A percentile compares a stretch with the other conserved stretches of the same genome.
Conservation (phyloP, 2,329 filamentous ascomycete species). For the Pestalotiopsis sp. region DNA sequence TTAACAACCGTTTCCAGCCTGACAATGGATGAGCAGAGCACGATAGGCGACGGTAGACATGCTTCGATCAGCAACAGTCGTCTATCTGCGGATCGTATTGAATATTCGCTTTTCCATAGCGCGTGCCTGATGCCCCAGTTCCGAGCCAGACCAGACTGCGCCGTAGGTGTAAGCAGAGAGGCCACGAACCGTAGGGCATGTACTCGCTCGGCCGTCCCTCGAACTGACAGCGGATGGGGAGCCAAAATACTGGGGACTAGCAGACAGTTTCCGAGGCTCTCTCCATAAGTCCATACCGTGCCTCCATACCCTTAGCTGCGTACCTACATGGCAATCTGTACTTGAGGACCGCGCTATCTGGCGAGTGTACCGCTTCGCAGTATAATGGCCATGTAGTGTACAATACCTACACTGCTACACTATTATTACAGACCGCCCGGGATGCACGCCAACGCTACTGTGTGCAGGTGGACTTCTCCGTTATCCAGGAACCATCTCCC, state of each 20-base stretch:
- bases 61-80: background rate
- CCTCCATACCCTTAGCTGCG: background rate
- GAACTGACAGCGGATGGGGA: background rate
- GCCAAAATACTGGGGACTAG: background rate
- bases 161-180: too few species aligned
- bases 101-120: background rate
- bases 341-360: background rate
- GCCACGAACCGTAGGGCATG: background rate
- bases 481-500: slow-evolving; percentile 11
- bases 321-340: background rate
- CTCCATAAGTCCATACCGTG: background rate
- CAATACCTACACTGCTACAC: too few species aligned
- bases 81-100: background rate
- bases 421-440: background rate
- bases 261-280: background rate
- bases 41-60: background rate
- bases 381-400: background rate
- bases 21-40: background rate
- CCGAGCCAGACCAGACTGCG: too few species aligned
- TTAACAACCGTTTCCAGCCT: background rate
- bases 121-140: background rate
- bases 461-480: slow-evolving; percentile 7
- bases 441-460: slow-evolving; percentile 2
- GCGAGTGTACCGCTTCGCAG: background rate
- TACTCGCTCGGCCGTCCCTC: background rate